Evolutionary conservation across 129 eudicot genomes (phyloP), one percentile per base, ranked within the genome.

Genomic region (Artemisia tridentata): DNA sequence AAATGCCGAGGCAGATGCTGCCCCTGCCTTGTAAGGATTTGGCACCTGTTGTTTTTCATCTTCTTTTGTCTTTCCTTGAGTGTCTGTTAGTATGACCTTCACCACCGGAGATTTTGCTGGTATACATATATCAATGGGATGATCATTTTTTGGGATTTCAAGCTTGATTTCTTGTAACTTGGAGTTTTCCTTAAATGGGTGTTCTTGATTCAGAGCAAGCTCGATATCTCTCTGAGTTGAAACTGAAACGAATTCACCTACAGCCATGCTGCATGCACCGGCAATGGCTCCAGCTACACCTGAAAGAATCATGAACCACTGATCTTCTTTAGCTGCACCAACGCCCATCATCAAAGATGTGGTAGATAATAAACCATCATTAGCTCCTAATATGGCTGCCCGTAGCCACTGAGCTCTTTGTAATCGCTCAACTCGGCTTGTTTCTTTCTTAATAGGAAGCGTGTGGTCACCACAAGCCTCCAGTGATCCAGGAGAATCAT

Each of bases 251-350:
- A 84, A 87, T 66, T 87, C 89, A 59, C 89, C 92, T 3, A 87
- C 87, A 11, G 85, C 86, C 89, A 84, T 86, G 82, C 85, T 82
- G 60, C 84, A 80, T 59, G 89, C 87, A 41, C 93, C 93, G 14
- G 93, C 93, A 43, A 84, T 69, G 52, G 93, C 83, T 21, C 89
- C 93, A 3, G 87, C 93, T 54, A 87, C 38, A 48, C 93, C 87
- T 0, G 95, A 84, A 38, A 87, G 68, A 60, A 84, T 72, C 95
- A 84, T 84, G 65, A 80, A 80, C 80, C 81, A 63, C 55, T 84
- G 85, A 54, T 76, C 93, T 29, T 82, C 87, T 77, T 76, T 78
- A 11, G 87, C 89, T 3, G 93, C 89, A 41, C 89, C 87, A 11
- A 82, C 81, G 16, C 95, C 95, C 52, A 84, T 79, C 90, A 84